These are phyloP conservation scores for Didymella segeticola DNA, from an alignment of 2,329 filamentous ascomycete genomes.

Conservation along the genomic window DNA sequence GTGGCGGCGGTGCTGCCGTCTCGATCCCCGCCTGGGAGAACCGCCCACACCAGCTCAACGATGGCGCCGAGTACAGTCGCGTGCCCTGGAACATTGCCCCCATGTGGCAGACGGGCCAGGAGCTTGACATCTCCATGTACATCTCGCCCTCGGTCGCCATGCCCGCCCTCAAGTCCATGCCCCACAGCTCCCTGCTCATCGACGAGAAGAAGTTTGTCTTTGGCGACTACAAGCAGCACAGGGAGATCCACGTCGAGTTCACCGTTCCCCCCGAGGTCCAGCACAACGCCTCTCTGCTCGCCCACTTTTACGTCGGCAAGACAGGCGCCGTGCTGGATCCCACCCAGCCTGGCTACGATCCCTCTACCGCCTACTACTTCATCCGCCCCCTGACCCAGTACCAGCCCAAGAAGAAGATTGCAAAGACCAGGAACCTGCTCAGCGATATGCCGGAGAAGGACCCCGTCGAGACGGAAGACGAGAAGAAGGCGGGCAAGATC, in stretches of 20 bases:
- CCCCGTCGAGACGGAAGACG: slow-evolving; percentile 58
- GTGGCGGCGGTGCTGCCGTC: slow-evolving; percentile 34
- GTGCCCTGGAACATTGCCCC: slow-evolving; percentile 78
- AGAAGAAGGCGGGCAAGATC: slow-evolving; percentile 66
- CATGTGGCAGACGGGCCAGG: slow-evolving; percentile 82
- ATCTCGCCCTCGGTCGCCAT: slow-evolving; percentile 77
- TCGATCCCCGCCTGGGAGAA: slow-evolving; percentile 47
- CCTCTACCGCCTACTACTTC: slow-evolving; percentile 81
- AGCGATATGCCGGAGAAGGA: slow-evolving; percentile 56
- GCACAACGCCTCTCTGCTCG: slow-evolving; percentile 92
- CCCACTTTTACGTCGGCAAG: slow-evolving; percentile 88
- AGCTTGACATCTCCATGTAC: slow-evolving; percentile 84
- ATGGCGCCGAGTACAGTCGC: slow-evolving; percentile 63
- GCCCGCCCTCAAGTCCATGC: slow-evolving; percentile 69
- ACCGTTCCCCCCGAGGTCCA: slow-evolving; percentile 79
- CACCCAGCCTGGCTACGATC: slow-evolving; percentile 72
- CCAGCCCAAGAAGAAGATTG: slow-evolving; percentile 85
- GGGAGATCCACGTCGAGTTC: slow-evolving; percentile 79
- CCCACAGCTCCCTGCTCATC: slow-evolving; percentile 74
- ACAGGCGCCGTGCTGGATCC: slow-evolving; percentile 80
- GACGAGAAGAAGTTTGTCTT: slow-evolving; percentile 81
- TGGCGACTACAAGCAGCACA: slow-evolving; percentile 79
- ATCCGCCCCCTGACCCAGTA: slow-evolving; percentile 86
- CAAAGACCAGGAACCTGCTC: slow-evolving; percentile 87
- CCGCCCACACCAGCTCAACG: slow-evolving; percentile 54